Base-by-base conservation (phyloP, 768 basidiomycete species). In the Lanmaoa rubissima region DNA sequence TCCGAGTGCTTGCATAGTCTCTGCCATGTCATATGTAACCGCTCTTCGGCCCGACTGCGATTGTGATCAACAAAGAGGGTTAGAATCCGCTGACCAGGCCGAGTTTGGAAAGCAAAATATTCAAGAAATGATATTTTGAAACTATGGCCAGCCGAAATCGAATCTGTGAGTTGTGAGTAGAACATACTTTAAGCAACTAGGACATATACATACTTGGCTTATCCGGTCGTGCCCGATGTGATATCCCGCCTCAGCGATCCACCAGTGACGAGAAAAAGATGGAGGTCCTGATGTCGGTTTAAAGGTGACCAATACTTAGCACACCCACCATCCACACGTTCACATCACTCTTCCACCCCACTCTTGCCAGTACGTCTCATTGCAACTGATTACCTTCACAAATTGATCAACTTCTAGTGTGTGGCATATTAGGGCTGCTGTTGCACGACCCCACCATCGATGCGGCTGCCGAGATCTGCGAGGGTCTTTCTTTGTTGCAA, bases 401-500 rank as follows among this genome's bases (percentile, higher is more conserved):
- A 48, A 36, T 21, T 54, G 57, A 66, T 63, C 50, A 38, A 35
- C 46, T 44, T 26, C 21, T 41, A 84, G 81, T 98, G 95, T 98
- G 95, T 73, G 95, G 95, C 61, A 92, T 97, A 68, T 79, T 96
- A 59, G 95, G 93, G 61, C 78, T 97, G 36, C 81, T 97, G 36
- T 78, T 92, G 55, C 87, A 92, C 67, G 92, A 95, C 67, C 78
- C 89, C 55, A 75, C 78, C 61, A 60, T 83, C 71, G 82, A 92
- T 61, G 89, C 85, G 35, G 94, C 94, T 28, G 70, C 85, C 16
- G 95, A 98, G 74, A 94, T 98, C 68, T 88, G 84, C 64, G 97
- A 99, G 72, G 94, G 94, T 32, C 82, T 99, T n/a, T 90, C 94
- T 24, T 78, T 99, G 40, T 79, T 99, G 5, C 97, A 99, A 72